phyloP scores from a whole-genome alignment of 371 early-diverging fungal species.

The Mortierella sp. region DNA sequence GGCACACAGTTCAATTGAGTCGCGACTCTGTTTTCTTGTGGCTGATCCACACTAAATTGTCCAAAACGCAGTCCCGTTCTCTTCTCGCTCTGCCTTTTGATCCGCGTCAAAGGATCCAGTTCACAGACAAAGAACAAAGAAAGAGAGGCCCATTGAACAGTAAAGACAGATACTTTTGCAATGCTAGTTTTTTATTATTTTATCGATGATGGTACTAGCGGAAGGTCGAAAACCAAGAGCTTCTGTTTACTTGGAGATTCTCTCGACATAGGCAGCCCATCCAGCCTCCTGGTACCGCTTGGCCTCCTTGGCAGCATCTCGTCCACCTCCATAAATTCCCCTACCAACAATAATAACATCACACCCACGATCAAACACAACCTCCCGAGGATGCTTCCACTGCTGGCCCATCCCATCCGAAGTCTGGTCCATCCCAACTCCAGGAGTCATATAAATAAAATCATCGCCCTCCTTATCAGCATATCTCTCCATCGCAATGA shows the following conservation, averaged over 20 bases:
- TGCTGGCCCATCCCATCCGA: constrained; percentile 95
- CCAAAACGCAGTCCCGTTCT: constrained; percentile 19
- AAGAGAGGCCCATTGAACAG: not conserved
- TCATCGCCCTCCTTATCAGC: constrained; percentile 76
- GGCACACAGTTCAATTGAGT: not conserved
- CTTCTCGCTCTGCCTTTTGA: too few relatives aligned
- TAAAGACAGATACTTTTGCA: not conserved
- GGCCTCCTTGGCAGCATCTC: constrained; percentile 80
- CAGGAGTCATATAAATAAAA: constrained; percentile 95
- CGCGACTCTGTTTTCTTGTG: constrained; percentile 6
- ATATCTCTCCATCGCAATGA: constrained; percentile 88
- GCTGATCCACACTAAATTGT: not conserved
- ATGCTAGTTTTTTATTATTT: constrained; percentile 14
- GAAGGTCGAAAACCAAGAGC: too few relatives aligned
- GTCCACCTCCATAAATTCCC: constrained; percentile 91
- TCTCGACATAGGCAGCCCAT: constrained; percentile 92
- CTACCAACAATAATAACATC: constrained; percentile 98
- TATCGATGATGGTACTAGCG: not conserved
- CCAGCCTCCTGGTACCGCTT: constrained; percentile 91
- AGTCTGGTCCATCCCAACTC: constrained; percentile 86
- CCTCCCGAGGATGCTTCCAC: constrained; percentile 92
- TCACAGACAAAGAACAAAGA: not conserved
- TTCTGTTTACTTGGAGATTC: constrained; percentile 54
- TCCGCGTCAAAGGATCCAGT: not conserved
- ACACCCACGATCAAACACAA: constrained; percentile 85